Evolutionary conservation across 164 flowering plant species (phyloP), one percentile per base, ranked within the genome.

Genomic region (Akebia trifoliata): DNA sequence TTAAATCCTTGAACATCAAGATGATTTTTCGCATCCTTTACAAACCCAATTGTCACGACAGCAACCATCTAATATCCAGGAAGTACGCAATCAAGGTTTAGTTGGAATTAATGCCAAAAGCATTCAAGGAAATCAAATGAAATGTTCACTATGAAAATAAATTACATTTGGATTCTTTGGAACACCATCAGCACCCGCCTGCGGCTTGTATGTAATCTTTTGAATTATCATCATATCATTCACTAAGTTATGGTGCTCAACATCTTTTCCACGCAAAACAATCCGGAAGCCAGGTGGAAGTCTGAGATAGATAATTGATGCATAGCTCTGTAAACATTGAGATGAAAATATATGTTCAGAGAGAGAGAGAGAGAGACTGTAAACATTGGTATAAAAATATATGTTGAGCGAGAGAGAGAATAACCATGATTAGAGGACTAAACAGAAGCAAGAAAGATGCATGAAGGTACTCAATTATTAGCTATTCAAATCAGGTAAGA

Each of bases 1-100:
- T 84, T 90, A 62, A 87, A 90, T 20, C 99, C 99, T 70, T 90
- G 97, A 62, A 90, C 79, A 76, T 93, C 97, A 56, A 93, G 78
- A 67, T 94, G 99, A 62, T 65, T 46, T 54, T 75, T 72, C 14
- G 99, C 99, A 76, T 93, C 97, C 78, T 86, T 93, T 22, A 90
- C 96, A 75, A 93, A 93, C 9, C 99, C 99, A 73, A 90, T 73
- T 44, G 82, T 93, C 50, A 90, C 97, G 50, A 68, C 68, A 74
- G 91, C 96, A 47, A 74, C 64, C 82, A 86, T 73, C 97, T 90
- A 69, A 56, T 4, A 35, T 50, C 39, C 49, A 69, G 47, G 30
- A 9, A 45, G 50, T 9, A 54, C 37, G 26, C 25, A 54, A 63
- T 70, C 49, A 75, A 54, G 17, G 37, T 8, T 17, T 11, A 61